Conservation (phyloP, 2,329 filamentous ascomycete genomes). For the Trichoderma sp. region DNA sequence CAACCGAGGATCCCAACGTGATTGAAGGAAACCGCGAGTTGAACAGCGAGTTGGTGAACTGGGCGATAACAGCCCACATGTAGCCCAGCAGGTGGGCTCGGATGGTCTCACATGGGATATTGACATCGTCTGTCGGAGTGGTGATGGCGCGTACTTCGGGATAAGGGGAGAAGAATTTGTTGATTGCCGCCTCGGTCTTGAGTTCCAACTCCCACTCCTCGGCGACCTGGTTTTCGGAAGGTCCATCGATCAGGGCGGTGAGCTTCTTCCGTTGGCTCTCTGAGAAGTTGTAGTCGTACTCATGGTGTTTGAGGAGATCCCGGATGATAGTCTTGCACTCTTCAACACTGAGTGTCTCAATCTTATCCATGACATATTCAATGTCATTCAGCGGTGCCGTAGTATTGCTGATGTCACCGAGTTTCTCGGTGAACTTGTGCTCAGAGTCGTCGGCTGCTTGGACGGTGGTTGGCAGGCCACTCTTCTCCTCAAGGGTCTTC, state of each 20-base stretch:
- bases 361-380: conserved; percentile 34
- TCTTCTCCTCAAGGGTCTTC: not conserved
- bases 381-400: conserved; percentile 34
- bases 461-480: not conserved
- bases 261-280: conserved; percentile 31
- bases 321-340: conserved; percentile 32
- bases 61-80: conserved; percentile 38
- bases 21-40: conserved; percentile 48
- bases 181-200: conserved; percentile 31
- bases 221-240: conserved; percentile 29
- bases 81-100: conserved; percentile 45
- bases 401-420: conserved; percentile 30
- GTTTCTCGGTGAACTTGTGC: conserved; percentile 29
- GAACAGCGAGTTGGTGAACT: conserved; percentile 42
- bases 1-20: conserved; percentile 44
- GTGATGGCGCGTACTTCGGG: conserved; percentile 50
- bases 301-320: conserved; percentile 32
- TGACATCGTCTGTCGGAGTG: conserved; percentile 46
- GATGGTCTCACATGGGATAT: conserved; percentile 46
- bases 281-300: conserved; percentile 36
- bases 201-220: conserved; percentile 31
- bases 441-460: conserved; percentile 18
- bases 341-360: conserved; percentile 31
- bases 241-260: conserved; percentile 29
- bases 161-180: conserved; percentile 30